Percentiles rank a stretch among this genome's conserved stretches.
These are phyloP conservation scores for Aquilaria malaccensis DNA, from an alignment of 345 rosid species.

Conservation along the genomic window DNA sequence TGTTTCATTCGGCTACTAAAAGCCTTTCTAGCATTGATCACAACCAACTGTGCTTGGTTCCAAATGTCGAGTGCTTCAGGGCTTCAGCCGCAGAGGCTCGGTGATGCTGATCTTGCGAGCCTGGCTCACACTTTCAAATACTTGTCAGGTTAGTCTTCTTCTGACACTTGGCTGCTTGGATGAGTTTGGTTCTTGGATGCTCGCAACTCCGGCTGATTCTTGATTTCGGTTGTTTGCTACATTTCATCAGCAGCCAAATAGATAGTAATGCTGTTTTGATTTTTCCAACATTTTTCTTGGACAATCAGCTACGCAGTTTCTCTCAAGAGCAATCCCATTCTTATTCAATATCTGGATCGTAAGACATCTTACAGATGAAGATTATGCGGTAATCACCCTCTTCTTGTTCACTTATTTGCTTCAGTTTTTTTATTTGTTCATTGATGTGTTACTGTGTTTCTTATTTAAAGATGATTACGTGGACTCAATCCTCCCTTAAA, in stretches of 20 bases:
- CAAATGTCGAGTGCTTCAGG: constrained; percentile 14
- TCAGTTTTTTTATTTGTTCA: constrained; percentile 1
- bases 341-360: constrained; percentile 86
- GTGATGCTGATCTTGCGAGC: constrained; percentile 22
- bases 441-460: not conserved
- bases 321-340: constrained; percentile 86
- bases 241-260: not conserved
- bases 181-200: not conserved
- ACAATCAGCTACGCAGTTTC: constrained; percentile 60
- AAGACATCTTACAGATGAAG: constrained; percentile 61
- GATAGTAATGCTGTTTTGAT: not conserved
- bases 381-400: constrained; percentile 57
- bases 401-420: not conserved
- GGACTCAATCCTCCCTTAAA: constrained; percentile 2
- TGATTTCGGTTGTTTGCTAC: not conserved
- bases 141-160: constrained; percentile 33
- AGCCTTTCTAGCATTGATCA: too few species aligned
- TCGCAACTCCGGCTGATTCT: not conserved
- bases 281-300: not conserved
- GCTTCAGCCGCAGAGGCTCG: constrained; percentile 18
- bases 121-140: constrained; percentile 67
- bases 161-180: not conserved
- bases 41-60: too few species aligned
- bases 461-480: not conserved
- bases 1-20: too few species aligned